A percentile compares a stretch with the other conserved stretches of the same genome.
phyloP scores from a whole-genome alignment of 2,329 filamentous ascomycete genomes.

The Ophidiomyces ophidiicola region DNA sequence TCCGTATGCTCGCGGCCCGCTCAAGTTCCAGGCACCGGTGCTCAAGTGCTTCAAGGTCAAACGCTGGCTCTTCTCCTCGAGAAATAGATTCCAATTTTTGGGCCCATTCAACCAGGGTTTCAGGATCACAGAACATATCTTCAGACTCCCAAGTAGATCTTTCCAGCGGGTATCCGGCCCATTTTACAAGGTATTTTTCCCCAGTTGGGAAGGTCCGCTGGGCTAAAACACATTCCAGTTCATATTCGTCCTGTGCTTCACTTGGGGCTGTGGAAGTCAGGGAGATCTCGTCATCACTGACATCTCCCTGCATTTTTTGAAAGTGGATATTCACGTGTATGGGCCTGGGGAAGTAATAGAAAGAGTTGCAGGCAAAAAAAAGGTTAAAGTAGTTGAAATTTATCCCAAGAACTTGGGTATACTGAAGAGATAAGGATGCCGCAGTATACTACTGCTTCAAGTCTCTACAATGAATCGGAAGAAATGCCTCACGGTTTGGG shows the following conservation, averaged over 20 bases:
- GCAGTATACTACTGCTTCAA: too few relatives aligned
- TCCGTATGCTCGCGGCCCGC: slow-evolving; percentile 19
- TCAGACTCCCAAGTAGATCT: slow-evolving; percentile 45
- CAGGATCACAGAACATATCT: slow-evolving; percentile 28
- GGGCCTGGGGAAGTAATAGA: neutral
- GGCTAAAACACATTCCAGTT: slow-evolving; percentile 43
- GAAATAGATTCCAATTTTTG: slow-evolving; percentile 24
- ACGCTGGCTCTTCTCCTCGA: slow-evolving; percentile 21
- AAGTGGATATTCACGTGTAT: neutral
- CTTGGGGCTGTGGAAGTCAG: slow-evolving; percentile 41
- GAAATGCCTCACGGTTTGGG: too few relatives aligned
- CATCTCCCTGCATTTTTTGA: neutral
- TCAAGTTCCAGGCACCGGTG: slow-evolving; percentile 18
- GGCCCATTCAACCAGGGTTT: slow-evolving; percentile 34
- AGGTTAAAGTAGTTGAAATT: neutral
- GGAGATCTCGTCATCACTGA: slow-evolving; percentile 43
- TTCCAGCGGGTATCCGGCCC: slow-evolving; percentile 49
- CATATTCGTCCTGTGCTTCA: slow-evolving; percentile 39
- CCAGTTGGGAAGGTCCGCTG: slow-evolving; percentile 30
- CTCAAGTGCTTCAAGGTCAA: slow-evolving; percentile 27
- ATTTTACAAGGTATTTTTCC: slow-evolving; percentile 49
- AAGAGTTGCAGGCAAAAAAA: neutral
- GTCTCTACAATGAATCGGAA: too few relatives aligned
- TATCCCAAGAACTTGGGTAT: too few relatives aligned
- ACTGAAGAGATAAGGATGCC: too few relatives aligned